Percentiles rank a stretch among this genome's conserved stretches.
phyloP scores from a whole-genome alignment of 169 alveolate genomes.

The Plasmodium vivax region DNA sequence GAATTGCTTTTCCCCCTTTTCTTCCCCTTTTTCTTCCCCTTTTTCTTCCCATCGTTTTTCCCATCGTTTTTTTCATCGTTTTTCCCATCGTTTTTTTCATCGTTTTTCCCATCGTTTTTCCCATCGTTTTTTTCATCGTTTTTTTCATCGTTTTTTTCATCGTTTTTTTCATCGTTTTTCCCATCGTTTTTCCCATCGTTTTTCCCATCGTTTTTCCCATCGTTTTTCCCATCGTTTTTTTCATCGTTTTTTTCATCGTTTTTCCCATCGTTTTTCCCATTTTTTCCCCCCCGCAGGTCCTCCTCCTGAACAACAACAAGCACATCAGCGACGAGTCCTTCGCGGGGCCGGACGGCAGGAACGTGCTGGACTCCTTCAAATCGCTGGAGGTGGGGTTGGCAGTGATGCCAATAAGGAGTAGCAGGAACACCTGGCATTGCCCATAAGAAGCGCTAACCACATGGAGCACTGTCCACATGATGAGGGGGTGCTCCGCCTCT shows the following conservation, averaged over 20 bases:
- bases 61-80: no score
- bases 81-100: no score
- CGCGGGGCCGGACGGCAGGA: conserved; percentile 8
- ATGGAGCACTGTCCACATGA: neutral
- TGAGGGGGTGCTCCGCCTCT: neutral
- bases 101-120: no score
- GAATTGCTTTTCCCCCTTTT: no score
- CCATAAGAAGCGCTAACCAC: neutral
- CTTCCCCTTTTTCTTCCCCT: no score
- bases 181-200: no score
- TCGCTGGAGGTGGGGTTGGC: conserved; percentile 35
- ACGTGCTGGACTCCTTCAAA: conserved; percentile 10
- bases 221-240: neutral
- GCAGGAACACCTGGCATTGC: neutral
- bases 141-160: no score
- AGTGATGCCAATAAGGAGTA: neutral
- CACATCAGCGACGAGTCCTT: conserved; percentile 66
- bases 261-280: neutral
- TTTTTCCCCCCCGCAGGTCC: conserved; percentile 5
- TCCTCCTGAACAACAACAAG: conserved; percentile 56
- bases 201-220: neutral
- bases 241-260: no score
- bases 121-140: no score
- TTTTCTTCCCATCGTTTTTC: no score
- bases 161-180: no score